phyloP scores from a whole-genome alignment of 2,329 filamentous ascomycete genomes.

The Onygenales sp. region DNA sequence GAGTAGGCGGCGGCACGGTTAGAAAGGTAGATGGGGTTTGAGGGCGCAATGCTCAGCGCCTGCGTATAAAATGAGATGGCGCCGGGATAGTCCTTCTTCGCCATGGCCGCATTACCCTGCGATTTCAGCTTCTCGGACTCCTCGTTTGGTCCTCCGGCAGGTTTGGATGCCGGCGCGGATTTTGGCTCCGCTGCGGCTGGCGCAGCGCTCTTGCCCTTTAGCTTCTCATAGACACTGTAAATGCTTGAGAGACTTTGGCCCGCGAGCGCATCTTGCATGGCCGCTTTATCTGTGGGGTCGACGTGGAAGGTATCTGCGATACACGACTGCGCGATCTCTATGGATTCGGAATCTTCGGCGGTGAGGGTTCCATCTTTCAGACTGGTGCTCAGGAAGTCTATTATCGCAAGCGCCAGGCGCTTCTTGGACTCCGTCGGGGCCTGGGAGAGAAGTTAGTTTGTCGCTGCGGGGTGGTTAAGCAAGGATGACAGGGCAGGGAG shows the following conservation, averaged over 20 bases:
- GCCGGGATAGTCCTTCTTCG: slow-evolving; percentile 73
- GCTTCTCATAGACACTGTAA: slow-evolving; percentile 93
- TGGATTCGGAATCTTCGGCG: slow-evolving; percentile 80
- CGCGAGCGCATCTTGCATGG: slow-evolving; percentile 68
- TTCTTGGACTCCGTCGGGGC: slow-evolving; percentile 52
- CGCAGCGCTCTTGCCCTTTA: slow-evolving; percentile 56
- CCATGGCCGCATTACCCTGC: slow-evolving; percentile 90
- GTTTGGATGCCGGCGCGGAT: slow-evolving; percentile 21
- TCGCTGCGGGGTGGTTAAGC: not conserved
- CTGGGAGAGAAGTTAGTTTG: slow-evolving; percentile 14
- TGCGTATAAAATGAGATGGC: slow-evolving; percentile 85
- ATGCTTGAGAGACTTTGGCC: slow-evolving; percentile 82
- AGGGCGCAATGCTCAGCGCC: slow-evolving; percentile 69
- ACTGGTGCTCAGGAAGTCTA: slow-evolving; percentile 84
- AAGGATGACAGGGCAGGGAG: not conserved
- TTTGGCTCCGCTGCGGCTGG: slow-evolving; percentile 32
- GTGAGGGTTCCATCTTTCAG: slow-evolving; percentile 80
- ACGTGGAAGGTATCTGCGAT: slow-evolving; percentile 95
- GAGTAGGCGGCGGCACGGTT: slow-evolving; percentile 94
- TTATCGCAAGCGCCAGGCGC: slow-evolving; percentile 92
- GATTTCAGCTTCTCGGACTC: slow-evolving; percentile 84
- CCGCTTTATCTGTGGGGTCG: slow-evolving; percentile 65
- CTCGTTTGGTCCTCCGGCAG: slow-evolving; percentile 10
- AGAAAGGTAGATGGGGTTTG: slow-evolving; percentile 92
- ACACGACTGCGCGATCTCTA: slow-evolving; percentile 90